Conservation (phyloP, 2,329 filamentous ascomycete species). For the Teratosphaeria gauchensis region DNA sequence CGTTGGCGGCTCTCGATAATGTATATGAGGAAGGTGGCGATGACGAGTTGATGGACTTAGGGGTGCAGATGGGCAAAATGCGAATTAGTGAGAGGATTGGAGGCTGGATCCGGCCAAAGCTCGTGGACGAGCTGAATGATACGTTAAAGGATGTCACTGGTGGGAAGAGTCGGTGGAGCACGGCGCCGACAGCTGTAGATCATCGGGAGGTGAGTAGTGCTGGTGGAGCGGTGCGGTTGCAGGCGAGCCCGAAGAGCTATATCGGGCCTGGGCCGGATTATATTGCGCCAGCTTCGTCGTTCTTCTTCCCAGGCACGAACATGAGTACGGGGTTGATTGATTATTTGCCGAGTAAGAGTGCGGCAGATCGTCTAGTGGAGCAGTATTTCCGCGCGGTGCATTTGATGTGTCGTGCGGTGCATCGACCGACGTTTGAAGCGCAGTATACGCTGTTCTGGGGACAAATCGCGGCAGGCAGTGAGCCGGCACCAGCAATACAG, state of each 20-base stretch:
- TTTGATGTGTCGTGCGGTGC: slow-evolving; percentile 56
- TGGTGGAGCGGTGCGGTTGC: slow-evolving; percentile 10
- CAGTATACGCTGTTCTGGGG: slow-evolving; percentile 59
- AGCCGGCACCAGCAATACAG: slow-evolving; percentile 56
- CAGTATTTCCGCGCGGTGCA: slow-evolving; percentile 63
- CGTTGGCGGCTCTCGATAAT: slow-evolving; percentile 54
- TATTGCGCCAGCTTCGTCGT: slow-evolving; percentile 57
- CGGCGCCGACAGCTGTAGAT: slow-evolving; percentile 7
- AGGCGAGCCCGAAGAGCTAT: slow-evolving; percentile 35
- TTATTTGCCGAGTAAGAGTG: slow-evolving; percentile 49
- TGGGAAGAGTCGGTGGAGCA: slow-evolving; percentile 15
- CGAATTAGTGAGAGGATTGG: slow-evolving; percentile 65
- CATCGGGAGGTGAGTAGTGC: slow-evolving; percentile 6
- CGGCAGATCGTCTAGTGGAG: slow-evolving; percentile 52
- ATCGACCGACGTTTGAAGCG: slow-evolving; percentile 56
- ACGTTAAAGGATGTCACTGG: slow-evolving; percentile 22
- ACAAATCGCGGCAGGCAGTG: slow-evolving; percentile 47
- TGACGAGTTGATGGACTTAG: slow-evolving; percentile 62
- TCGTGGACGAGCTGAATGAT: slow-evolving; percentile 55
- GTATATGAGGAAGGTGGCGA: slow-evolving; percentile 57
- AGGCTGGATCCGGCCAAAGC: slow-evolving; percentile 59
- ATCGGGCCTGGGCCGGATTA: slow-evolving; percentile 57
- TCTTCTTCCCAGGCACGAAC: slow-evolving; percentile 50
- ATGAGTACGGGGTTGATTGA: slow-evolving; percentile 45
- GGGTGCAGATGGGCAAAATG: slow-evolving; percentile 62